Evolutionary conservation across 2,329 filamentous ascomycete species (phyloP).

Genomic region (Amauroascus verrucosus): DNA sequence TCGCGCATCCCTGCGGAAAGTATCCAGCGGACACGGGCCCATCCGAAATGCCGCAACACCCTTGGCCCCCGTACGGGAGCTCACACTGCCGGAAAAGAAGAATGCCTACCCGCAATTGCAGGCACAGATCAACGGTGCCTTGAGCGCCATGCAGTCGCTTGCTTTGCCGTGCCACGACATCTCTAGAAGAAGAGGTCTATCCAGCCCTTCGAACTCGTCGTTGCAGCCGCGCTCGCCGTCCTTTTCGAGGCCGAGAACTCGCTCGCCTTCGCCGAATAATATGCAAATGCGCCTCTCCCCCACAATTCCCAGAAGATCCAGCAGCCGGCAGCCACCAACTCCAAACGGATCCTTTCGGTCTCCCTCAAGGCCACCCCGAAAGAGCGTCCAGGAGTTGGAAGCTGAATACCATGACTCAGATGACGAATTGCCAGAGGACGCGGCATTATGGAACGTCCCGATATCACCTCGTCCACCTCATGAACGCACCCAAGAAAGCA

Average conservation of each 20-base stretch:
- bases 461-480: slow-evolving; percentile 38
- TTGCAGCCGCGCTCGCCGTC: slow-evolving; percentile 18
- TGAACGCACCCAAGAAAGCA: slow-evolving; percentile 26
- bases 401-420: slow-evolving; percentile 43
- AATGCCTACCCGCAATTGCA: slow-evolving; percentile 10
- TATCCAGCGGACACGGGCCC: slow-evolving; percentile 23
- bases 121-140: slow-evolving; percentile 16
- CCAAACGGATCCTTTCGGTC: slow-evolving; percentile 23
- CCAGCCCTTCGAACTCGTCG: slow-evolving; percentile 18
- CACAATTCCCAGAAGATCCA: slow-evolving; percentile 13
- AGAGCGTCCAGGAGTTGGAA: slow-evolving; percentile 40
- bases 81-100: slow-evolving; percentile 17
- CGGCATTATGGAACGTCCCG: slow-evolving; percentile 42
- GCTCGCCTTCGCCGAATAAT: slow-evolving; percentile 14
- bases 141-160: slow-evolving; percentile 20
- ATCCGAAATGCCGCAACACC: slow-evolving; percentile 15
- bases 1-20: slow-evolving; percentile 1
- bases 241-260: slow-evolving; percentile 13
- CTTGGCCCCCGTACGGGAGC: slow-evolving; percentile 18
- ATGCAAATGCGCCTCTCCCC: slow-evolving; percentile 6
- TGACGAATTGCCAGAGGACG: slow-evolving; percentile 42
- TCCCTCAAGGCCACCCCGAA: slow-evolving; percentile 37
- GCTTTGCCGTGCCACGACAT: slow-evolving; percentile 20
- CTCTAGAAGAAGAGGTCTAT: slow-evolving; percentile 9
- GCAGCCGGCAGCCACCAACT: slow-evolving; percentile 23